Conservation (phyloP, 2,329 filamentous ascomycete genomes). For the Ophidiomyces ophidiicola region DNA sequence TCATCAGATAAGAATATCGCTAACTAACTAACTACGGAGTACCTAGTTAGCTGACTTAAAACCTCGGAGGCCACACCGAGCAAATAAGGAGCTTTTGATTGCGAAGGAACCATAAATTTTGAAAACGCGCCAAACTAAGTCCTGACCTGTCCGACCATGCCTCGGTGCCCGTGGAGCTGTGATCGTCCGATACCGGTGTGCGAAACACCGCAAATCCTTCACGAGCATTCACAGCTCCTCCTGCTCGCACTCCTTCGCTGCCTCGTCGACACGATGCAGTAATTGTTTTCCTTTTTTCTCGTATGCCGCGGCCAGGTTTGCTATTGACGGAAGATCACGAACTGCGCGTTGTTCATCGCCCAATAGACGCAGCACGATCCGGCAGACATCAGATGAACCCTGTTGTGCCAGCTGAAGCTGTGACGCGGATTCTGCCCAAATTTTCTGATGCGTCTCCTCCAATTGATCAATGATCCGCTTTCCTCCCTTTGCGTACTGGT, state of each 20-base stretch:
- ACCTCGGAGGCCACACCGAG: too few relatives aligned
- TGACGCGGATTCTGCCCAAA: conserved; percentile 25
- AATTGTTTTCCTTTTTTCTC: conserved; percentile 3
- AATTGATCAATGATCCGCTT: conserved; percentile 34
- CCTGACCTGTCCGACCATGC: too few relatives aligned
- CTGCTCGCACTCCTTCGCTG: background rate
- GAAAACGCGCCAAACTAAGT: background rate
- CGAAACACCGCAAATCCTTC: too few relatives aligned
- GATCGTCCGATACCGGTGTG: conserved; percentile 9
- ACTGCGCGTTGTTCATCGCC: conserved; percentile 18
- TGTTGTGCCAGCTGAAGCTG: conserved; percentile 22
- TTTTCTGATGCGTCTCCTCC: conserved; percentile 29
- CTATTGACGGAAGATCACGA: conserved; percentile 5
- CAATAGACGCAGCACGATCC: conserved; percentile 22
- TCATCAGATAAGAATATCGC: too few relatives aligned
- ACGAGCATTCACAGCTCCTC: too few relatives aligned
- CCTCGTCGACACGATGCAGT: background rate
- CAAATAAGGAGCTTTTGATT: too few relatives aligned
- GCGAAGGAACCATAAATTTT: background rate
- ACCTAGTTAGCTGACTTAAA: too few relatives aligned
- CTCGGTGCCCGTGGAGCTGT: too few relatives aligned
- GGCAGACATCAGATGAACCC: conserved; percentile 22
- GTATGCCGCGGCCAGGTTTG: background rate
- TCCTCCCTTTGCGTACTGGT: conserved; percentile 35
- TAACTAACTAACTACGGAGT: too few relatives aligned